These are phyloP conservation scores for Lecanosticta acicola DNA, from an alignment of 2,329 filamentous ascomycete species.

Conservation along the genomic window DNA sequence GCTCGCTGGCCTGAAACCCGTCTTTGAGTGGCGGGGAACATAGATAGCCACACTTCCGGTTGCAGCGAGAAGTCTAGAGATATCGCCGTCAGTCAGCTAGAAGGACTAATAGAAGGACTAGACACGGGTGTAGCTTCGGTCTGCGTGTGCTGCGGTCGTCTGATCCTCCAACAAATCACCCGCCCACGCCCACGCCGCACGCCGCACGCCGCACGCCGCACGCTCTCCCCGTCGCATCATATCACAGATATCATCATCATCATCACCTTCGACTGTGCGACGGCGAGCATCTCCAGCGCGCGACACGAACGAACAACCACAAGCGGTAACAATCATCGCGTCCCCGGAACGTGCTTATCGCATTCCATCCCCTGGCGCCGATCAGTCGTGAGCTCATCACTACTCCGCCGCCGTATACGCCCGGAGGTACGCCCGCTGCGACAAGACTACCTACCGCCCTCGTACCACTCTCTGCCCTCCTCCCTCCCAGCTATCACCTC, in stretches of 20 bases:
- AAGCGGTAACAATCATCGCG: not conserved
- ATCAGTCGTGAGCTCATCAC: slow-evolving; percentile 11
- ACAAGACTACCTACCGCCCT: not conserved
- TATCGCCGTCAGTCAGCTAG: not conserved
- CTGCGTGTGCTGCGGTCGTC: slow-evolving; percentile 2
- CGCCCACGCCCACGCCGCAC: not conserved
- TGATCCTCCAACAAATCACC: slow-evolving; percentile 5
- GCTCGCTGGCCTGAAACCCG: not conserved
- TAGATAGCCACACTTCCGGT: not conserved
- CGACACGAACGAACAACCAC: not conserved
- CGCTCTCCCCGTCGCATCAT: too few relatives aligned
- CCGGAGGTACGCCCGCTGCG: not conserved
- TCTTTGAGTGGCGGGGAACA: not conserved
- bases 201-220: too few relatives aligned
- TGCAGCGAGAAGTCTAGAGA: not conserved
- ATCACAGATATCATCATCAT: not conserved
- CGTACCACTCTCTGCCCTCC: not conserved
- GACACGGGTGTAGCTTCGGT: slow-evolving; percentile 4
- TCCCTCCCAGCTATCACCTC: not conserved
- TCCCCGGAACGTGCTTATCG: slow-evolving; percentile 3
- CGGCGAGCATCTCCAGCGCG: not conserved
- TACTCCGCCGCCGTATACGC: not conserved
- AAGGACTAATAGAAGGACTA: too few relatives aligned
- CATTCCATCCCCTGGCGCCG: slow-evolving; percentile 7
- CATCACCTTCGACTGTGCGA: not conserved